These are phyloP conservation scores for Fraxinus dipetala DNA, from an alignment of 305 asterid genomes.

Conservation along the genomic window DNA sequence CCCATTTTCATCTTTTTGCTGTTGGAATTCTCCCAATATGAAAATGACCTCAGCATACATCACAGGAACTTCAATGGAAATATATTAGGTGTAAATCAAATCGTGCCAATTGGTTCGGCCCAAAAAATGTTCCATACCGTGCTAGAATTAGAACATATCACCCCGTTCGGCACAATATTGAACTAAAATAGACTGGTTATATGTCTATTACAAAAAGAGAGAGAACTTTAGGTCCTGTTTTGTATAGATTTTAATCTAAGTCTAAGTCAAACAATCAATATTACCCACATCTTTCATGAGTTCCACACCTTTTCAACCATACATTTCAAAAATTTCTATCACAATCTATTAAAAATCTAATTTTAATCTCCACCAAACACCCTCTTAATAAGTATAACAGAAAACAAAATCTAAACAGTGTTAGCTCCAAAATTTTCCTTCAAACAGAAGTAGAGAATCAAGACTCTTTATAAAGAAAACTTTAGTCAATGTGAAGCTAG, in stretches of 20 bases:
- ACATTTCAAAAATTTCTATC: no score
- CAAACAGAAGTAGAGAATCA: conserved; percentile 20
- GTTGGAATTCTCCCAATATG: conserved; percentile 6
- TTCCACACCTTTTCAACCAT: no score
- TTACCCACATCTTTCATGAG: no score
- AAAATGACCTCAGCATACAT: neutral
- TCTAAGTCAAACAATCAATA: no score
- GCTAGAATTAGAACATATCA: neutral
- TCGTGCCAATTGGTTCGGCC: neutral
- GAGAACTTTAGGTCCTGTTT: neutral
- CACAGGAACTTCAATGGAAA: neutral
- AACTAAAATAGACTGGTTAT: neutral
- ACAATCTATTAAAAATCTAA: no score
- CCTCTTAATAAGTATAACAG: neutral
- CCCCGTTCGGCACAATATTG: neutral
- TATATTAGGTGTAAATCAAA: neutral
- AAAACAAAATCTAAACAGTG: neutral
- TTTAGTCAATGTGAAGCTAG: neutral
- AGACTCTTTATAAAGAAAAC: neutral
- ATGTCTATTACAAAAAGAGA: neutral
- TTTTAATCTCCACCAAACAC: no score
- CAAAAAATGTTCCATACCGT: neutral
- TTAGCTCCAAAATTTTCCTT: conserved; percentile 5
- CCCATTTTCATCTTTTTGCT: neutral
- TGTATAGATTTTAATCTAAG: no score